phyloP scores from a whole-genome alignment of 352 stramenopile species.

The Phytophthora hybrid region DNA sequence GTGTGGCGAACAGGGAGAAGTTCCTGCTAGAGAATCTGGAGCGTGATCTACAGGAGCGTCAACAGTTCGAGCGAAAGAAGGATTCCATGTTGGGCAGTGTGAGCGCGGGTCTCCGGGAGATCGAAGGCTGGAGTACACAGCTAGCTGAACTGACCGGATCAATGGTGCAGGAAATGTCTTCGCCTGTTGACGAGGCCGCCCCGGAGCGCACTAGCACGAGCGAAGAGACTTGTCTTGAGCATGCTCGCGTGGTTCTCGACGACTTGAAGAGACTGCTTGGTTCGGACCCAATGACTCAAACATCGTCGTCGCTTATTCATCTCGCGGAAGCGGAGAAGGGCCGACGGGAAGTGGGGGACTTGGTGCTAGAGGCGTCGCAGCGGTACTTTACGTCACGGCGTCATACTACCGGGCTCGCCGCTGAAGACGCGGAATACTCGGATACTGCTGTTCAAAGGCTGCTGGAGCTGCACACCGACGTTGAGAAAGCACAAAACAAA shows the following conservation, averaged over 20 bases:
- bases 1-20: constrained; percentile 35
- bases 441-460: constrained; percentile 34
- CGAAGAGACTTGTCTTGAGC: constrained; percentile 36
- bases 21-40: constrained; percentile 62
- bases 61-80: constrained; percentile 41
- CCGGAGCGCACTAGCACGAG: constrained; percentile 30
- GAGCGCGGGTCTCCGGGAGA: constrained; percentile 37
- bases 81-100: constrained; percentile 23
- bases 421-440: not conserved
- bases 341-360: constrained; percentile 60
- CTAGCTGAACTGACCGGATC: constrained; percentile 38
- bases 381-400: constrained; percentile 35
- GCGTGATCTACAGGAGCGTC: constrained; percentile 42
- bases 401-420: not conserved
- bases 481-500: constrained; percentile 60
- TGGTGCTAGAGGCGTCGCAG: constrained; percentile 55
- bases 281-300: constrained; percentile 55
- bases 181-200: constrained; percentile 8
- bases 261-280: constrained; percentile 52
- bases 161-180: constrained; percentile 50
- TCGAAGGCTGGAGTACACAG: constrained; percentile 51
- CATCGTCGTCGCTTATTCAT: constrained; percentile 60
- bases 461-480: constrained; percentile 47
- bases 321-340: constrained; percentile 57
- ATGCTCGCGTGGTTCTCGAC: constrained; percentile 38